Evolutionary conservation across 257 asterid genomes (phyloP), one percentile per base, ranked within the genome.

Genomic region (Haberlea rhodopensis): DNA sequence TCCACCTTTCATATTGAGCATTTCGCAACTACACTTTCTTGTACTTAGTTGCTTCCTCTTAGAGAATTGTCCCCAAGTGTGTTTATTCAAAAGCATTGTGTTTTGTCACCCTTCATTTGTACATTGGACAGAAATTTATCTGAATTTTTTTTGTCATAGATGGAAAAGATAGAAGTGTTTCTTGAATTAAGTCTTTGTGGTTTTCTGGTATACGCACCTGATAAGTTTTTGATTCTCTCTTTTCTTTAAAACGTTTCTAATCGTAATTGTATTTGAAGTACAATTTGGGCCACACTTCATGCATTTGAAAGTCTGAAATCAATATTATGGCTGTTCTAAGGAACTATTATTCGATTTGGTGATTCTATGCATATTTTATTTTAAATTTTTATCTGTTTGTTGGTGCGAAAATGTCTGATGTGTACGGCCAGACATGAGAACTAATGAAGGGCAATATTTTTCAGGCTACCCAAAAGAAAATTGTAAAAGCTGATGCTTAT

Each of bases 401-500:
- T 51, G 60, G 24, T 57, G 61, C 53, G n/a, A 29, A 24, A 29
- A 22, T 65, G 13, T 3, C 51, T 40, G 51, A 53, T 31, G 26
- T 43, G 71, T n/a, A n/a, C 62, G 34, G n/a, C 46, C 68, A 40
- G 49, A 21, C 68, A 32, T 62, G 76, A 62, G 63, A 45, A 62
- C 70, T 79, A 59, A 72, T 45, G 21, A 22, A 40, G 29, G 49
- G 23, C 56, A 25, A 65, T 70, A 66, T 60, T 60, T 70, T 67
- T 64, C 87, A 94, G 99, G 99, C 99, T 74, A 94, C 99, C 57
- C 84, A 87, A 77, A 94, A 85, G 91, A 75, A 87, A 85, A 73
- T 65, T 62, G 77, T 94, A 57, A 79, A 88, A 69, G 97, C 99
- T 55, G 99, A 94, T 84, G 97, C 91, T 57, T 94, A 90, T 75